phyloP scores from a whole-genome alignment of 2,329 filamentous ascomycete genomes.

The Phaeosphaeria sp. region DNA sequence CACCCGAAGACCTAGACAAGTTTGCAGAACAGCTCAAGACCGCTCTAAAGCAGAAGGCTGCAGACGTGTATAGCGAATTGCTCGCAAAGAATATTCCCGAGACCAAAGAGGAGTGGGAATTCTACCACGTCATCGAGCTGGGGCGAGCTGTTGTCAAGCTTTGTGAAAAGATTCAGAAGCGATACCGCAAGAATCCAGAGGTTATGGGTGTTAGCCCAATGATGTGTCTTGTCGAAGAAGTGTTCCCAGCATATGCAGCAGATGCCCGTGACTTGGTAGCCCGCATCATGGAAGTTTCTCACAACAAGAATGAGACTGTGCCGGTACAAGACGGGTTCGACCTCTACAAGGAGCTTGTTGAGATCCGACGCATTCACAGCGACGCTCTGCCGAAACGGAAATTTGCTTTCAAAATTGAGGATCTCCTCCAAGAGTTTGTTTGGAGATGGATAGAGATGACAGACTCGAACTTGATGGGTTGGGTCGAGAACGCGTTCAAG shows the following conservation, averaged over 20 bases:
- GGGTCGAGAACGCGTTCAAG: slow-evolving; percentile 89
- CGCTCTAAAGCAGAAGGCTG: slow-evolving; percentile 75
- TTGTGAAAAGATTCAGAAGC: slow-evolving; percentile 87
- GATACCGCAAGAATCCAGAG: slow-evolving; percentile 85
- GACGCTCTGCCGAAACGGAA: slow-evolving; percentile 72
- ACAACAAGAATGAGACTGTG: slow-evolving; percentile 74
- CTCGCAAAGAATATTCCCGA: slow-evolving; percentile 82
- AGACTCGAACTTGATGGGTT: slow-evolving; percentile 78
- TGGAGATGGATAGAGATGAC: slow-evolving; percentile 92
- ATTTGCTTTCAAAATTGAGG: slow-evolving; percentile 89
- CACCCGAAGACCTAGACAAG: slow-evolving; percentile 71
- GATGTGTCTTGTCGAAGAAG: slow-evolving; percentile 78
- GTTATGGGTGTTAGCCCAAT: slow-evolving; percentile 78
- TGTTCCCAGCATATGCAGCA: slow-evolving; percentile 88
- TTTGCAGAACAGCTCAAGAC: slow-evolving; percentile 76
- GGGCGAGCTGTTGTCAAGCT: slow-evolving; percentile 85
- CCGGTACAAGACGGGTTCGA: slow-evolving; percentile 93
- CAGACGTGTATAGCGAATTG: slow-evolving; percentile 78
- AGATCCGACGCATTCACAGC: slow-evolving; percentile 81
- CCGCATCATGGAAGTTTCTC: slow-evolving; percentile 76
- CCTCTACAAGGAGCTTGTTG: slow-evolving; percentile 85
- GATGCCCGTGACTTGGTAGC: slow-evolving; percentile 86
- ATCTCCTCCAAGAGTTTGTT: slow-evolving; percentile 86
- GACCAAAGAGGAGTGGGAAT: slow-evolving; percentile 84
- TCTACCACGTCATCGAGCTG: slow-evolving; percentile 86